Conservation (phyloP, 352 stramenopile species). For the Elongisporangium anandrum region DNA sequence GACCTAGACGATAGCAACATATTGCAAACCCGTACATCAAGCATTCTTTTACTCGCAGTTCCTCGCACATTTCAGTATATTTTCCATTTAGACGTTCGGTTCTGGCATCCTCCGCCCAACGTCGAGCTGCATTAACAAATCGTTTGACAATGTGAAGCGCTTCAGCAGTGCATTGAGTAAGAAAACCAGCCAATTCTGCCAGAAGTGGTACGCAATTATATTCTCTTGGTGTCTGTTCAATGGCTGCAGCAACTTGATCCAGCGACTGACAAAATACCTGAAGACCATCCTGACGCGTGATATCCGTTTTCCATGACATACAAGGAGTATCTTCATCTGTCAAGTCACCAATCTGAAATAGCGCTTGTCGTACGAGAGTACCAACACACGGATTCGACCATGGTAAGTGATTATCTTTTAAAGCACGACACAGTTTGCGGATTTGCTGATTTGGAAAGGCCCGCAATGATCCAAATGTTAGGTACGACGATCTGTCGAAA, state of each 20-base stretch:
- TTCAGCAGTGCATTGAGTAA: slow-evolving; percentile 17
- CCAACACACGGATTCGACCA: slow-evolving; percentile 33
- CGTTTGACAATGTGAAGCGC: slow-evolving; percentile 10
- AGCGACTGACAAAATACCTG: slow-evolving; percentile 17
- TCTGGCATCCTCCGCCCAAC: slow-evolving; percentile 15
- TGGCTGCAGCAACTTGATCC: slow-evolving; percentile 4
- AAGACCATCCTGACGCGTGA: slow-evolving; percentile 9
- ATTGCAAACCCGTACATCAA: slow-evolving; percentile 42
- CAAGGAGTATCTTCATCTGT: slow-evolving; percentile 17
- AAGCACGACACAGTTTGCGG: slow-evolving; percentile 32
- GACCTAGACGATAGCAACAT: slow-evolving; percentile 9
- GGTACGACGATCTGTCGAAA: slow-evolving; percentile 23
- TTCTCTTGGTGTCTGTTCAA: slow-evolving; percentile 21
- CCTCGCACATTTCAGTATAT: background rate
- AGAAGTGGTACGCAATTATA: slow-evolving; percentile 30
- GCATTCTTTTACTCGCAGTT: slow-evolving; percentile 31
- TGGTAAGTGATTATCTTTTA: slow-evolving; percentile 34
- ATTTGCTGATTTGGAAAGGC: slow-evolving; percentile 47
- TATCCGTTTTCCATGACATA: slow-evolving; percentile 36
- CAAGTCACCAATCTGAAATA: slow-evolving; percentile 43
- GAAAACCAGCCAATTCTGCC: slow-evolving; percentile 26
- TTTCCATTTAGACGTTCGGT: slow-evolving; percentile 2
- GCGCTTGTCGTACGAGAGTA: slow-evolving; percentile 29
- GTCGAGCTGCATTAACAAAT: slow-evolving; percentile 22
- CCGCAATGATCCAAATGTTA: slow-evolving; percentile 31